These are phyloP conservation scores for Acanthamoeba sp. DNA, from an alignment of 208 protist species.

Conservation along the genomic window DNA sequence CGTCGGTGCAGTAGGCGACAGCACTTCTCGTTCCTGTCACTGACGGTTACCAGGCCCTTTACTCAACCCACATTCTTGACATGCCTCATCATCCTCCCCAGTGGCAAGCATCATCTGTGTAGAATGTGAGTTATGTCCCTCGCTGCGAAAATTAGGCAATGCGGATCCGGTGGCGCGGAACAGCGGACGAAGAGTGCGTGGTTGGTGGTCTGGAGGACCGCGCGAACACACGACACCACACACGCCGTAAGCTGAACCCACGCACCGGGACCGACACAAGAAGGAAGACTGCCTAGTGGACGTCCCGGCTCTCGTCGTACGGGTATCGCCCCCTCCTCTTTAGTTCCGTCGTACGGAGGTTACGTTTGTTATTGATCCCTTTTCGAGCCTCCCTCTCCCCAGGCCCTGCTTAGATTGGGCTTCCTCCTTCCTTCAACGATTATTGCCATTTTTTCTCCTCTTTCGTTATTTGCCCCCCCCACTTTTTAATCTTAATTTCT, in stretches of 20 bases:
- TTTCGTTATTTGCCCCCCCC: background rate
- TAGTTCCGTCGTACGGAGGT: background rate
- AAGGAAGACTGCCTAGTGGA: background rate
- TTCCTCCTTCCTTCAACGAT: background rate
- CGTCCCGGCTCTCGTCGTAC: background rate
- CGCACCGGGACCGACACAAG: background rate
- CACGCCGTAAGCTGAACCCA: too few species aligned
- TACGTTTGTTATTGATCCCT: background rate
- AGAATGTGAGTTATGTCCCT: too few species aligned
- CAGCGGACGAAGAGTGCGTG: conserved; percentile 23
- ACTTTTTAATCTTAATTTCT: background rate
- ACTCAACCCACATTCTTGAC: too few species aligned
- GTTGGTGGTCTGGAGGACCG: conserved; percentile 20
- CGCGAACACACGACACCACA: background rate
- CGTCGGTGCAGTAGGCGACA: too few species aligned
- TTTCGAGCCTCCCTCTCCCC: background rate
- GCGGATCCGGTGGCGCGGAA: background rate
- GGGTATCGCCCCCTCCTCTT: background rate
- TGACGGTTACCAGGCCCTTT: too few species aligned
- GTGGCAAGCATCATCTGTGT: too few species aligned
- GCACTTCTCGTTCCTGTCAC: too few species aligned
- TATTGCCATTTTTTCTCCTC: background rate
- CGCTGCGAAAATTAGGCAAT: too few species aligned
- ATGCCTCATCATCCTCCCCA: too few species aligned
- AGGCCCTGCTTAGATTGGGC: background rate